These are phyloP conservation scores for Oryza brachyantha DNA, from an alignment of 176 grass and related monocot species.

Conservation along the genomic window DNA sequence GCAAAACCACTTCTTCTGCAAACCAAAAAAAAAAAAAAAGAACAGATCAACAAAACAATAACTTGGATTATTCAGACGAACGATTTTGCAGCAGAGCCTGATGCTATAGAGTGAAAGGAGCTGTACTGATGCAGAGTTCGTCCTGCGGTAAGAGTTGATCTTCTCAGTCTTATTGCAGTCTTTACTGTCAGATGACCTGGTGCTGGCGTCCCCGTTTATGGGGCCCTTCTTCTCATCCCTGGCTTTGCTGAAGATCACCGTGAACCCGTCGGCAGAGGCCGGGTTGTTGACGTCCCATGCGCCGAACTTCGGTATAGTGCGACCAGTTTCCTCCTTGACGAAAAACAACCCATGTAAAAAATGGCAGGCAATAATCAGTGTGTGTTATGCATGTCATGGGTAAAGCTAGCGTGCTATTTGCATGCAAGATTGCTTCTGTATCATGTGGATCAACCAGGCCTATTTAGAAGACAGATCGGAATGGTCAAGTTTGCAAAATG, in stretches of 20 bases:
- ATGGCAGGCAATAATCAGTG: background rate
- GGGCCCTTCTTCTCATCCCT: constrained; percentile 83
- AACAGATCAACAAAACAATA: background rate
- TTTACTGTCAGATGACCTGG: constrained; percentile 51
- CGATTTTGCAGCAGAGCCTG: background rate
- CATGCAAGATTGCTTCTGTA: background rate
- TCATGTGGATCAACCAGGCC: no score
- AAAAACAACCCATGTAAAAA: background rate
- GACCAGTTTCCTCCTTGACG: constrained; percentile 52
- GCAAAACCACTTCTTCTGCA: constrained; percentile 92
- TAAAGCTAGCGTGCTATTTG: background rate
- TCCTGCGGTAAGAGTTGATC: constrained; percentile 35
- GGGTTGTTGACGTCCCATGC: constrained; percentile 92
- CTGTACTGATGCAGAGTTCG: constrained; percentile 47
- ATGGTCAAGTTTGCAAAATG: background rate
- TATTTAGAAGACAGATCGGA: background rate
- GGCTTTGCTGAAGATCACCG: constrained; percentile 93
- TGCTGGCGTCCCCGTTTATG: constrained; percentile 21
- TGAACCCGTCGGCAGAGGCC: constrained; percentile 84
- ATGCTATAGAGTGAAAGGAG: background rate
- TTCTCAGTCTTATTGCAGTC: constrained; percentile 30
- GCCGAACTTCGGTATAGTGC: constrained; percentile 76
- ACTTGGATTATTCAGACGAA: background rate
- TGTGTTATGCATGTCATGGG: background rate
- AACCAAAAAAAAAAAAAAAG: no score